Evolutionary conservation across 139 green algal genomes (phyloP).

Genomic region (Nannochloris sp.): DNA sequence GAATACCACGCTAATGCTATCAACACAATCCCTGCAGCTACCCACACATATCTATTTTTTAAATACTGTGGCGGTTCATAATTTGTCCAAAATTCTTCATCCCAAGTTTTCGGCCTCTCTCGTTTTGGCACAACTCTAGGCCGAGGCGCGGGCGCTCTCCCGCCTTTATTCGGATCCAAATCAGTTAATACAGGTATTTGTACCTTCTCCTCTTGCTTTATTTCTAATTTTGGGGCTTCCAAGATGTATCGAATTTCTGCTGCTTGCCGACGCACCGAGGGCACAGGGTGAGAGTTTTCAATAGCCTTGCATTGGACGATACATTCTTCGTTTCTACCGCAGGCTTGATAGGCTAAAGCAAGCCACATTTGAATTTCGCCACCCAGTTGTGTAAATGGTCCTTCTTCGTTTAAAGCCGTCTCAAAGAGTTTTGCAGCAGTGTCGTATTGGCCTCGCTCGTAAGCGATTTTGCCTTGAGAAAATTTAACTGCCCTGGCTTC

Average conservation of each 20-base stretch:
- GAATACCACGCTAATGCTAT: slow-evolving; percentile 40
- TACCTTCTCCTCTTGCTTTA: slow-evolving; percentile 62
- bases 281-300: slow-evolving; percentile 34
- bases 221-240: slow-evolving; percentile 71
- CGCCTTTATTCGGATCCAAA: slow-evolving; percentile 24
- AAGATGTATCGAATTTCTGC: slow-evolving; percentile 69
- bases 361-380: slow-evolving; percentile 82
- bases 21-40: slow-evolving; percentile 23
- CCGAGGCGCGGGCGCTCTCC: not conserved
- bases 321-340: slow-evolving; percentile 58
- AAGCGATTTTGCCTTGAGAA: slow-evolving; percentile 34
- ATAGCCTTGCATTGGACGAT: slow-evolving; percentile 67
- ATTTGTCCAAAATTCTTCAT: slow-evolving; percentile 58
- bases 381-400: slow-evolving; percentile 44
- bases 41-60: slow-evolving; percentile 53
- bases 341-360: slow-evolving; percentile 77
- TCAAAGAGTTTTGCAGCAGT: slow-evolving; percentile 42
- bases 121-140: not conserved
- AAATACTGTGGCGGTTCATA: slow-evolving; percentile 41
- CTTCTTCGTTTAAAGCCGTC: slow-evolving; percentile 47
- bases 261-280: slow-evolving; percentile 28
- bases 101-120: slow-evolving; percentile 38
- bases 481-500: slow-evolving; percentile 29
- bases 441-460: slow-evolving; percentile 52
- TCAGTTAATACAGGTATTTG: slow-evolving; percentile 61